Evolutionary conservation across 2,329 filamentous ascomycete genomes (phyloP).

Genomic region (Monosporascus sp.): DNA sequence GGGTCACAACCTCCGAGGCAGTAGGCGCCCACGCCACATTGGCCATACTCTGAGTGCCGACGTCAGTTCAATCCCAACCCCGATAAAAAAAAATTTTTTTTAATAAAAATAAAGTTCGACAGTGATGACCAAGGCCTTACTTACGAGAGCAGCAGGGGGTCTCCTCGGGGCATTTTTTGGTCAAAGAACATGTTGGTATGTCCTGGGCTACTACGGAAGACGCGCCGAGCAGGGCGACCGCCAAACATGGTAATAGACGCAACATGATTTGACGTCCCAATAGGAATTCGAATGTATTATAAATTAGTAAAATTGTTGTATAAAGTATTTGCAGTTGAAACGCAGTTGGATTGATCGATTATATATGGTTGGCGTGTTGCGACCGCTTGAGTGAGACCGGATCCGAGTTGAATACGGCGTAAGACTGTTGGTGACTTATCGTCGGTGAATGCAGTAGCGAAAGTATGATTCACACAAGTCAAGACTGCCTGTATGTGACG

Average conservation of each 20-base stretch:
- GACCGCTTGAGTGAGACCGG: no score
- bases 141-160: constrained; percentile 77
- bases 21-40: constrained; percentile 90
- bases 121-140: constrained; percentile 28
- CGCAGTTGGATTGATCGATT: background rate
- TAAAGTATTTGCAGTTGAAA: background rate
- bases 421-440: no score
- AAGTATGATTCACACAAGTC: no score
- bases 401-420: background rate
- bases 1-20: constrained; percentile 95
- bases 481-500: no score
- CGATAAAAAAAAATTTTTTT: constrained; percentile 6
- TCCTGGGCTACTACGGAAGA: constrained; percentile 31
- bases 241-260: constrained; percentile 26
- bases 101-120: constrained; percentile 4
- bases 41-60: constrained; percentile 67
- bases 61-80: constrained; percentile 1
- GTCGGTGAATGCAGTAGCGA: no score
- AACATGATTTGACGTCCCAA: constrained; percentile 20
- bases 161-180: constrained; percentile 62
- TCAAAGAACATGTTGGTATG: constrained; percentile 39
- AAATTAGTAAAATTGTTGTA: background rate
- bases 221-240: constrained; percentile 34
- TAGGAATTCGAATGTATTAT: background rate
- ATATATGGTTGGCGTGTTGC: background rate